Evolutionary conservation across 1,284 basidiomycete genomes (phyloP).

Genomic region (Trichosporon ovoides): DNA sequence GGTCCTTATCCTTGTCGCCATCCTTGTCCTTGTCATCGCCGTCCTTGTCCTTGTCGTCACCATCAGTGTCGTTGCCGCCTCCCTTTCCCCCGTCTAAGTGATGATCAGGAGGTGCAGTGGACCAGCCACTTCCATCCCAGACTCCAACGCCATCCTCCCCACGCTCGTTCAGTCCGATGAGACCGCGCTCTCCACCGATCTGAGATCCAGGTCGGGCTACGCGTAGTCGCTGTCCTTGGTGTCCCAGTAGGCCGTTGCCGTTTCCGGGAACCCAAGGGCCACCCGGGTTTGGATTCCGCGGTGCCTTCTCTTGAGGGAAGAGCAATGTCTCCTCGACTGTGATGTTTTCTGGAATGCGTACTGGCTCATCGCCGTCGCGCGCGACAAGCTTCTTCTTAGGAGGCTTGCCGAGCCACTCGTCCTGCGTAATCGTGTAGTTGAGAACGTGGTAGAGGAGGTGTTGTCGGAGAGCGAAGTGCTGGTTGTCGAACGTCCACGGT

Average conservation of each 20-base stretch:
- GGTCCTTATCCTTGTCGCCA: slow-evolving; percentile 21
- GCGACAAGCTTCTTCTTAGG: neutral
- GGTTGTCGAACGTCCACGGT: slow-evolving; percentile 59
- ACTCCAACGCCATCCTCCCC: slow-evolving; percentile 59
- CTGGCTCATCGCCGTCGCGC: neutral
- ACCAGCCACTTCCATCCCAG: slow-evolving; percentile 44
- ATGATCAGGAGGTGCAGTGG: neutral
- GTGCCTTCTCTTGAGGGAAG: slow-evolving; percentile 56
- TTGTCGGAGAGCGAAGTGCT: slow-evolving; percentile 65
- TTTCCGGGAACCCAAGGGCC: slow-evolving; percentile 81
- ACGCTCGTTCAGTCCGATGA: slow-evolving; percentile 66
- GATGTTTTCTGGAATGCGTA: slow-evolving; percentile 27
- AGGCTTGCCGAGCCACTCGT: slow-evolving; percentile 11
- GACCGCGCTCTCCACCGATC: slow-evolving; percentile 51
- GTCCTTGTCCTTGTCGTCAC: slow-evolving; percentile 13
- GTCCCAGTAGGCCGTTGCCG: slow-evolving; percentile 66
- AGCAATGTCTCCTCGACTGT: slow-evolving; percentile 59
- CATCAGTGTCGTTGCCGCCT: neutral
- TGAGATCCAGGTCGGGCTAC: slow-evolving; percentile 50
- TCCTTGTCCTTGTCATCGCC: slow-evolving; percentile 10
- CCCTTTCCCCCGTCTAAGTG: slow-evolving; percentile 7
- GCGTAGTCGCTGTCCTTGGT: slow-evolving; percentile 75
- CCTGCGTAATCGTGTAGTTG: slow-evolving; percentile 65
- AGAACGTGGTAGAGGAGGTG: slow-evolving; percentile 92
- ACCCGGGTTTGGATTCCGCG: slow-evolving; percentile 51